These are phyloP conservation scores for Pseudogymnoascus sp. DNA, from an alignment of 2,329 filamentous ascomycete species.

Conservation along the genomic window DNA sequence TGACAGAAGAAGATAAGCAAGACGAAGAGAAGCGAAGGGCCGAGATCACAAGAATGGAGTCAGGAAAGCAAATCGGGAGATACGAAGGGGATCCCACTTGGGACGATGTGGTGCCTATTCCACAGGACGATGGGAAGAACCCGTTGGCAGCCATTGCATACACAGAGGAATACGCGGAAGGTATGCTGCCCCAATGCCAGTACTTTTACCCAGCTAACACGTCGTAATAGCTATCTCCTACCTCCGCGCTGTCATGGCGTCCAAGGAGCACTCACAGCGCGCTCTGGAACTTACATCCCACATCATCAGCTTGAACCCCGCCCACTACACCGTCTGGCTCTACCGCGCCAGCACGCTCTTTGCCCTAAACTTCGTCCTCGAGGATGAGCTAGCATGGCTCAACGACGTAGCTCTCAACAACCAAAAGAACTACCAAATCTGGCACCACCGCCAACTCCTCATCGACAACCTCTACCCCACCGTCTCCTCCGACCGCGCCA, in stretches of 20 bases:
- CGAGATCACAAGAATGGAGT: constrained; percentile 19
- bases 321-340: constrained; percentile 98
- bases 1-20: constrained; percentile 16
- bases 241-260: constrained; percentile 86
- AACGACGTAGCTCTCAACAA: constrained; percentile 75
- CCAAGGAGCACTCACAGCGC: constrained; percentile 73
- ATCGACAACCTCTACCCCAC: constrained; percentile 51
- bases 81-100: constrained; percentile 58
- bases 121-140: constrained; percentile 73
- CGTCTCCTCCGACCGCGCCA: constrained; percentile 52
- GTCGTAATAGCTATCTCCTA: constrained; percentile 67
- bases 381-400: constrained; percentile 70
- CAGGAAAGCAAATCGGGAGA: constrained; percentile 21
- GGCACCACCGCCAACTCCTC: constrained; percentile 66
- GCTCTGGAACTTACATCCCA: constrained; percentile 77
- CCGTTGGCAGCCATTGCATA: constrained; percentile 93
- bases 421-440: constrained; percentile 99
- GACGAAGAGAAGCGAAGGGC: constrained; percentile 24
- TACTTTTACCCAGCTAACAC: constrained; percentile 2
- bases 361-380: constrained; percentile 38
- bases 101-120: constrained; percentile 78
- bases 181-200: constrained; percentile 33
- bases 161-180: constrained; percentile 77
- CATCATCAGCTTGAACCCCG: constrained; percentile 87
- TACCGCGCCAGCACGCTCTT: constrained; percentile 79